Evolutionary conservation across 2,329 filamentous ascomycete genomes (phyloP).

Genomic region (Talaromyces sp.): DNA sequence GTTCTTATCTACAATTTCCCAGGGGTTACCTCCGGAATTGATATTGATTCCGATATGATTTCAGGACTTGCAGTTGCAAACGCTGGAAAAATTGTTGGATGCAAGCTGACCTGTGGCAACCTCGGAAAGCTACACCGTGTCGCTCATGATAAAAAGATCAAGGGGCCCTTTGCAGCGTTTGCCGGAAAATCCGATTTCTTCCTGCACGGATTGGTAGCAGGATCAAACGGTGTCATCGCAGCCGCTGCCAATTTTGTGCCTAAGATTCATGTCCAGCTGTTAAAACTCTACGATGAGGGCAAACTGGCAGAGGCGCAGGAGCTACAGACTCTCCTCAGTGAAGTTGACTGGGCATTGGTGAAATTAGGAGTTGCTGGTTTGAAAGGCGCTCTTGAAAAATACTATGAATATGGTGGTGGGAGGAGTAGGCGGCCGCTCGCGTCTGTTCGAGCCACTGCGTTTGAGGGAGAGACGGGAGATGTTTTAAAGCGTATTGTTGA

Average conservation of each 20-base stretch:
- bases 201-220: conserved; percentile 66
- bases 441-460: background rate
- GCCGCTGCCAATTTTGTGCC: conserved; percentile 76
- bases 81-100: conserved; percentile 59
- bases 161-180: conserved; percentile 67
- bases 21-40: conserved; percentile 56
- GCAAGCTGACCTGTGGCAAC: conserved; percentile 49
- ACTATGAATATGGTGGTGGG: conserved; percentile 63
- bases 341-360: conserved; percentile 71
- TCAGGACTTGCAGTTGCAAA: conserved; percentile 43
- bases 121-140: conserved; percentile 30
- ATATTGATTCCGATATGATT: conserved; percentile 56
- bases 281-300: conserved; percentile 65
- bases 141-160: conserved; percentile 15
- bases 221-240: conserved; percentile 73
- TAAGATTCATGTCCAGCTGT: conserved; percentile 69
- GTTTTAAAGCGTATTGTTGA: background rate
- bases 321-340: conserved; percentile 65
- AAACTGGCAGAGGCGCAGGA: conserved; percentile 65
- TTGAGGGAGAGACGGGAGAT: background rate
- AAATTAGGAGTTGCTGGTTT: conserved; percentile 74
- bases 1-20: conserved; percentile 61
- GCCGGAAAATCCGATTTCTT: conserved; percentile 80
- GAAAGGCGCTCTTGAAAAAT: conserved; percentile 70
- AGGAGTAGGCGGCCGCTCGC: conserved; percentile 4